Base-by-base conservation (phyloP, 2,329 filamentous ascomycete species). In the Pseudocercospora pini-densiflorae region DNA sequence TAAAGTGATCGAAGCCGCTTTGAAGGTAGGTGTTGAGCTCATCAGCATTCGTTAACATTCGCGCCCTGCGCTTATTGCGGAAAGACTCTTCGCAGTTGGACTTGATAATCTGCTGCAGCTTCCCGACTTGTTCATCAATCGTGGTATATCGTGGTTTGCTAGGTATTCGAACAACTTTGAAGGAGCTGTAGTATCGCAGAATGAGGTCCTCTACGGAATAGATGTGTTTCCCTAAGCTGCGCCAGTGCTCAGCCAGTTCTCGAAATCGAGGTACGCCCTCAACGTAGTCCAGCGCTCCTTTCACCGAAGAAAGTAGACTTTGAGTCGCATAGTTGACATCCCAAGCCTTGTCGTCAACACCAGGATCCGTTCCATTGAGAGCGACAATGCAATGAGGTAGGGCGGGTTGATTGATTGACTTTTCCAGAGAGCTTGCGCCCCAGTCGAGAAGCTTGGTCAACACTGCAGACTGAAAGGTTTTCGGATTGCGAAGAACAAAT, bases 331-430 rank as follows among this genome's bases (percentile, higher is more conserved):
- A 76, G 43, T 73, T 71, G 61, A 74, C 73, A 54, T 76, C 75
- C 76, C 76, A 78, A 64, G 77, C 74, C 24, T 70, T 70, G n/a
- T 75, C 75, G 40, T 77, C 73, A 1, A 78, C 74, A 3, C 66
- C 69, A 9, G 75, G 75, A 64, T 77, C 75, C 3, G 73, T 74
- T 5, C 74, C 76, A 43, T 77, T 78, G 40, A 87, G 76, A 0
- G 83, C 84, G 49, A 88, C 83, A 61, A 88, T 81, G 5, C 82
- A 85, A 70, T 86, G 84, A 2, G 86, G 85, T 2, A 87, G 78
- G 2, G 83, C 80, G 0, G 85, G 85, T 68, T 87, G 85, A 65
- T 87, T 87, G 51, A 83, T 79, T 0, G 84, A 85, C 65, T 81
- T 85, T 67, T 87, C 84, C 6, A 87, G 76, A 1, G 82, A 82